A percentile compares a stretch with the other conserved stretches of the same genome.
phyloP scores from a whole-genome alignment of 2,329 filamentous ascomycete species.

The Mycosphaerella sp. region DNA sequence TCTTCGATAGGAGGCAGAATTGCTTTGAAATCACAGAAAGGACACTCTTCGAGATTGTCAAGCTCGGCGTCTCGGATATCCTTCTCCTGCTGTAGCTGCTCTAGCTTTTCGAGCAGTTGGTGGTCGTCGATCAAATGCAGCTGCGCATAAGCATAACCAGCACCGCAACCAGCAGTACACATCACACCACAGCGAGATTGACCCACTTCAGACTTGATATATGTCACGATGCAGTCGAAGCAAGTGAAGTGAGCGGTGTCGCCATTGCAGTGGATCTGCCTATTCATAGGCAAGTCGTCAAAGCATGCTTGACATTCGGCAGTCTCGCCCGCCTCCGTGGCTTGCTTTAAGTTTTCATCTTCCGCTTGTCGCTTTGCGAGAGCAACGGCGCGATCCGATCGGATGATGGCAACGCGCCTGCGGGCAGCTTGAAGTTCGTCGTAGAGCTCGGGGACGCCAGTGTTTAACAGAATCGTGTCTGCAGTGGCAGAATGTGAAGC shows the following conservation, averaged over 20 bases:
- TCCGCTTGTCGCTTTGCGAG: slow-evolving; percentile 29
- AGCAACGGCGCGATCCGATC: slow-evolving; percentile 20
- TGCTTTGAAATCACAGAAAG: slow-evolving; percentile 75
- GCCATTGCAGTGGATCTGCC: slow-evolving; percentile 62
- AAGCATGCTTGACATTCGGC: slow-evolving; percentile 64
- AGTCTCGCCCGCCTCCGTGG: slow-evolving; percentile 44
- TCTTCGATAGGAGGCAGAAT: slow-evolving; percentile 62
- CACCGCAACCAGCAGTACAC: slow-evolving; percentile 62
- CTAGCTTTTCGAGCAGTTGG: slow-evolving; percentile 56
- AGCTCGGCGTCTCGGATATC: slow-evolving; percentile 64
- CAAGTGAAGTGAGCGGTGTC: slow-evolving; percentile 62
- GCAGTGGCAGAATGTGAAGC: slow-evolving; percentile 15
- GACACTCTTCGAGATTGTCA: slow-evolving; percentile 67
- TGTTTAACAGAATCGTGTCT: slow-evolving; percentile 24
- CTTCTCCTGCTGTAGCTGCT: slow-evolving; percentile 64
- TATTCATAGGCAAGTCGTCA: slow-evolving; percentile 57
- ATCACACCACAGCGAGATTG: slow-evolving; percentile 59
- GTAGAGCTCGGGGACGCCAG: slow-evolving; percentile 21
- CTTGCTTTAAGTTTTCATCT: slow-evolving; percentile 33
- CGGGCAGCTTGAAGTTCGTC: slow-evolving; percentile 35
- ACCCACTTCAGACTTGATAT: slow-evolving; percentile 64
- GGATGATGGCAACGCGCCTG: slow-evolving; percentile 20
- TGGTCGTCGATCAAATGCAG: slow-evolving; percentile 53
- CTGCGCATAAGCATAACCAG: slow-evolving; percentile 53
- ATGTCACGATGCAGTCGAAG: slow-evolving; percentile 55